A percentile compares a stretch with the other conserved stretches of the same genome.
Evolutionary conservation across 805 yeast species (phyloP).

Genomic region (Naumovozyma castellii): DNA sequence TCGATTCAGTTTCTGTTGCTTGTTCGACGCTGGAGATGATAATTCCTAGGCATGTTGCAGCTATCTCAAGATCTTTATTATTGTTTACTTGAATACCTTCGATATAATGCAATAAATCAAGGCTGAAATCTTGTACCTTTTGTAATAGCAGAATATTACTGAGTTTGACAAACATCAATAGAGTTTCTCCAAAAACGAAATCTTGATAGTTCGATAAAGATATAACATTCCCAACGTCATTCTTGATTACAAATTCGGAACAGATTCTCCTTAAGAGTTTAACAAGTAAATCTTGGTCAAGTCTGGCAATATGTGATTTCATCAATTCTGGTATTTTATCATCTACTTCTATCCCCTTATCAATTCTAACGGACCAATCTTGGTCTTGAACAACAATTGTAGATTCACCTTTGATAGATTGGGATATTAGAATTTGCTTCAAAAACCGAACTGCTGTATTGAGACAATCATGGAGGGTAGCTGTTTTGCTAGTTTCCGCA

Average conservation of each 20-base stretch:
- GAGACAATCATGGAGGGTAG: conserved; percentile 27
- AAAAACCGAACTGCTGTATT: conserved; percentile 42
- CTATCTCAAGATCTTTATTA: conserved; percentile 26
- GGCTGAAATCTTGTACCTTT: conserved; percentile 9
- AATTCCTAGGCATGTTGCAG: conserved; percentile 41
- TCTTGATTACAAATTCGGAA: conserved; percentile 27
- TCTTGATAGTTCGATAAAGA: conserved; percentile 19
- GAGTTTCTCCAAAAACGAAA: conserved; percentile 30
- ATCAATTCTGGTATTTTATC: conserved; percentile 33
- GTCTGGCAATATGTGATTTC: conserved; percentile 17
- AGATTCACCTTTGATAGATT: conserved; percentile 36
- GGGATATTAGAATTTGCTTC: conserved; percentile 54
- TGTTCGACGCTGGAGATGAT: conserved; percentile 20
- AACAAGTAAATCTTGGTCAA: conserved; percentile 11
- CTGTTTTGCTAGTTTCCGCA: conserved; percentile 3
- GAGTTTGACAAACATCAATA: conserved; percentile 23
- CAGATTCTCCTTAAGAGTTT: conserved; percentile 30
- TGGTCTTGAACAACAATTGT: conserved; percentile 56
- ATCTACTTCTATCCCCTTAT: conserved; percentile 60
- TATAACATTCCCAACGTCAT: conserved; percentile 7
- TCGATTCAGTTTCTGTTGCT: background rate
- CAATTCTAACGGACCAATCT: conserved; percentile 62
- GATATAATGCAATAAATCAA: conserved; percentile 20
- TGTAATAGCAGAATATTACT: conserved; percentile 4
- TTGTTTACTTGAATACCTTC: conserved; percentile 10